Base-by-base conservation (phyloP, 345 rosid species). In the Rhizophora mangle region DNA sequence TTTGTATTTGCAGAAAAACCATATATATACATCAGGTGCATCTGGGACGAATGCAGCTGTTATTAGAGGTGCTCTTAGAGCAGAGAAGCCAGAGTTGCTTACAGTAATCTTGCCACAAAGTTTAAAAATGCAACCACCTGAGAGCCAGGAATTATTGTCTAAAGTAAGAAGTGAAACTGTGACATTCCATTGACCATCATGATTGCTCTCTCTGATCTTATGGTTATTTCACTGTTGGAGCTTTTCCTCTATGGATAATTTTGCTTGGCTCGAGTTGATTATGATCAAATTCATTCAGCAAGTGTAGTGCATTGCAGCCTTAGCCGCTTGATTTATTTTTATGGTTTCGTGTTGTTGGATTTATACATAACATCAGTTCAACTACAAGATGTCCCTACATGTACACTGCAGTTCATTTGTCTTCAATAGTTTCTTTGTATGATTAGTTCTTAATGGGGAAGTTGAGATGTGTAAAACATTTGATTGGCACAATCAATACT, bases 1-100 rank as follows among this genome's bases (percentile, higher is more conserved):
- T 13, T 71, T 72, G 71, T 60, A 47, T 34, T 68, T 80, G 85
- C 90, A 95, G 99, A 91, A 95, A 85, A 95, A 95, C 77, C 99
- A 95, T 78, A 95, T 95, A 66, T 95, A 83, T 67, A 95, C 99
- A 36, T 95, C 97, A 43, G 99, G 99, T 73, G 97, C 99, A 73
- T 95, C 99, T 1, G 97, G 97, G 65, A 93, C 98, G 61, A 93
- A 93, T 78, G 97, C 98, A 30, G 99, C 97, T 27, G 99, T 95
- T 70, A 95, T 95, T 69, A 86, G 99, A 84, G 99, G 99, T 78
- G 99, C 99, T 65, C 67, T 91, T 69, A 87, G 99, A 80, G 99
- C 96, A 15, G 99, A 95, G 81, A 89, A 81, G 72, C 99, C 96
- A 5, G 97, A 91, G 78, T 86, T 91, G 66, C 92, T 94, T 63